phyloP scores from a whole-genome alignment of 2,329 filamentous ascomycete genomes.

The Trichoderma sp. region DNA sequence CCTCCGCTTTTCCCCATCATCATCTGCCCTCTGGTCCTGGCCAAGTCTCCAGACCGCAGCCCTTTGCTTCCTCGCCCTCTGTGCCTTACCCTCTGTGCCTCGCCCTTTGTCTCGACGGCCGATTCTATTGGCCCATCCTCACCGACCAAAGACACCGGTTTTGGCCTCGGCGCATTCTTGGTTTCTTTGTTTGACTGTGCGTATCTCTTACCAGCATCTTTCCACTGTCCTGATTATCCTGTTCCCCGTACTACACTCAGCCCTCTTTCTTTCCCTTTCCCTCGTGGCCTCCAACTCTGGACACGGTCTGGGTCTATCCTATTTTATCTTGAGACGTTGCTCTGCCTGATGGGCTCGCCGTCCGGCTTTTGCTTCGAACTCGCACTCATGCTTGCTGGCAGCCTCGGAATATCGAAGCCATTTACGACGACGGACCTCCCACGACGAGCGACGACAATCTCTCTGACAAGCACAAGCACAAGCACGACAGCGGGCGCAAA shows the following conservation, averaged over 20 bases:
- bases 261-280: background rate
- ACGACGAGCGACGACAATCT: background rate
- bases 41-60: background rate
- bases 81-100: background rate
- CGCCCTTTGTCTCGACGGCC: background rate
- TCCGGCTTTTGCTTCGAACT: background rate
- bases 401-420: background rate
- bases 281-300: background rate
- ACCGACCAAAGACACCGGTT: background rate
- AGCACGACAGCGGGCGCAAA: background rate
- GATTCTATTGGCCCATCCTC: background rate
- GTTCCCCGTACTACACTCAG: background rate
- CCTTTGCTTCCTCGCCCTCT: too few species aligned
- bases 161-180: background rate
- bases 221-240: background rate
- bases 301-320: background rate
- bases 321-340: background rate
- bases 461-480: background rate
- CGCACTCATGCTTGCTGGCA: conserved; percentile 3
- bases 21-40: conserved; percentile 1
- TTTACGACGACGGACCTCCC: background rate
- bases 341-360: background rate
- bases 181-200: background rate
- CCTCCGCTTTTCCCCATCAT: conserved; percentile 2
- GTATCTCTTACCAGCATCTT: background rate